These are phyloP conservation scores for Salicornia ramosissima DNA, from an alignment of 148 eudicot genomes.

Conservation along the genomic window DNA sequence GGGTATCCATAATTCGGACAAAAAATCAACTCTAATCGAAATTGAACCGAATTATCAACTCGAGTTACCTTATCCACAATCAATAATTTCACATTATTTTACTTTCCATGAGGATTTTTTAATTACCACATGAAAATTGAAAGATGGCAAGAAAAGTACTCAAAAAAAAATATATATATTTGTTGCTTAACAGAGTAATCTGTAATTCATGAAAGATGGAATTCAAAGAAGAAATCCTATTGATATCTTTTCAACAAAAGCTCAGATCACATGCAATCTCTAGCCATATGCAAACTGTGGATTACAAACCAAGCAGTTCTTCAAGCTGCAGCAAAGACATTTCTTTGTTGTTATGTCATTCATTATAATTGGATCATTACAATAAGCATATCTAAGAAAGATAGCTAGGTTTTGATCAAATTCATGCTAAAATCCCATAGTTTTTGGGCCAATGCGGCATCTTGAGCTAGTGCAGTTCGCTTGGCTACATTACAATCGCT, in stretches of 20 bases:
- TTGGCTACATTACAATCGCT: conserved; percentile 32
- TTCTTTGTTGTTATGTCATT: background rate
- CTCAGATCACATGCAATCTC: background rate
- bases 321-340: background rate
- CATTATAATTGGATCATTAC: background rate
- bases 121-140: too few relatives aligned
- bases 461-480: conserved; percentile 26
- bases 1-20: too few relatives aligned
- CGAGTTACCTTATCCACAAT: too few relatives aligned
- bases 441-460: conserved; percentile 30
- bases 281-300: conserved; percentile 1
- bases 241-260: background rate
- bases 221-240: background rate
- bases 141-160: too few relatives aligned
- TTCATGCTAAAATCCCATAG: conserved; percentile 41
- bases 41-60: too few relatives aligned
- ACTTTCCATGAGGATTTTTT: too few relatives aligned
- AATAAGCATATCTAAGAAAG: background rate
- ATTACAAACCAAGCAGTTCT: background rate
- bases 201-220: too few relatives aligned
- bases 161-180: too few relatives aligned
- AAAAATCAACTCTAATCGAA: too few relatives aligned
- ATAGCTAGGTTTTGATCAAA: conserved; percentile 21
- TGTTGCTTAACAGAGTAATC: too few relatives aligned
- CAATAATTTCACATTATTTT: too few relatives aligned